Base-by-base conservation (phyloP, 495 filamentous ascomycete genomes). In the Pseudomonodictys pantanalensis region DNA sequence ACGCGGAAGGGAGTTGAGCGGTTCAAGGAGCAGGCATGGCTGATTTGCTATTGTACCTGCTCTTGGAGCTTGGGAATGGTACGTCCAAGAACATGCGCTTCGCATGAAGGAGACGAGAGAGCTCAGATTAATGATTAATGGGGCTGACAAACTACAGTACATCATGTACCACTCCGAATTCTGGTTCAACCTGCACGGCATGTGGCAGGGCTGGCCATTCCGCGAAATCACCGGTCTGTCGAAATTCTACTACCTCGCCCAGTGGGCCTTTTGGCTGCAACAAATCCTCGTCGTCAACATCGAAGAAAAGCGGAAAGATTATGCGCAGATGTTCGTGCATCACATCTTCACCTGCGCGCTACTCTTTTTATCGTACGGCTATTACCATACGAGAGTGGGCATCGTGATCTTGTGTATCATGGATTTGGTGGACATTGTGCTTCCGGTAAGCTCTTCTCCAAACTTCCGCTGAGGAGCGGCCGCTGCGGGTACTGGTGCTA, bases 261-360 rank as follows among this genome's bases (percentile, higher is more conserved):
- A 97, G 72, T 86, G 91, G 67, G 85, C 89, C 15, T 98, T 97
- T 69, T 95, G 90, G 85, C 66, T 97, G 18, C 95, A 98, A 73
- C 91, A 96, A 75, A 87, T 98, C 58, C 73, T 97, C 38, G 89
- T 96, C 44, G 87, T 98, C 68, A 87, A 97, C 73, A 88, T 97
- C 58, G 95, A 98, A 71, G 86, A 95, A 73, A 81, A 88, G 60
- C 80, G 93, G 49, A 98, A 98, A 73, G 93, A 98, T 67, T 87
- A 96, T 72, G 86, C 83, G 70, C 93, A 97, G 71, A 97, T 96
- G 95, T 84, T 97, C 56, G 86, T 85, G 10, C 93, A 98, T 72
- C 93, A 98, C 72, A 81, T 96, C 66, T 84, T 97, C 67, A 98
- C 93, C 20, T 87, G 85, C 72, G 76, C 77, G 18, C 80, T 98